Conservation (phyloP, 176 grass and related monocot genomes). For the Dactylis glomerata region DNA sequence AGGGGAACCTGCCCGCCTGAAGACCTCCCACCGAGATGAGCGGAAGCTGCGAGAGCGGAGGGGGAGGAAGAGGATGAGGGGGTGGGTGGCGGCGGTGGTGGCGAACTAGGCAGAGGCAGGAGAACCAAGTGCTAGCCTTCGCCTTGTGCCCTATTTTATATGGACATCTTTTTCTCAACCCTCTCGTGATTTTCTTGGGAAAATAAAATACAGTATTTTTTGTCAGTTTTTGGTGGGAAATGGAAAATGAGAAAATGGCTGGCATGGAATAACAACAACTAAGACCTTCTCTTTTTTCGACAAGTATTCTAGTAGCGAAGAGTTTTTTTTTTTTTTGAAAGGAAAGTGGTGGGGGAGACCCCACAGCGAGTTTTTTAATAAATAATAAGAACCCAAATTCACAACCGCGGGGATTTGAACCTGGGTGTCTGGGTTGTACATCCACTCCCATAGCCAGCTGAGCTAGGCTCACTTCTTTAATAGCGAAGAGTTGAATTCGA, state of each 20-base stretch:
- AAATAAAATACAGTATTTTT: background rate
- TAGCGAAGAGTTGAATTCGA: background rate
- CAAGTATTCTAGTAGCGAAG: background rate
- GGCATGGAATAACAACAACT: background rate
- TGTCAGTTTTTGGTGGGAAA: background rate
- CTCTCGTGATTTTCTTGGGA: background rate
- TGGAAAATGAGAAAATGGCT: background rate
- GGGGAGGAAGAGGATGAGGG: background rate
- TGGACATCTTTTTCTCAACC: background rate
- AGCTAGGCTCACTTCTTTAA: no score
- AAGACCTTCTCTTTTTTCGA: background rate
- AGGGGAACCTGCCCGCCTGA: slow-evolving; percentile 8
- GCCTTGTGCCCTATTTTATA: slow-evolving; percentile 20
- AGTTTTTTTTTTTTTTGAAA: no score
- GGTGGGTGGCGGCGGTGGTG: background rate
- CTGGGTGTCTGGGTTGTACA: no score
- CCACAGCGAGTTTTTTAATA: no score
- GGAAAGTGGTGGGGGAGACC: no score
- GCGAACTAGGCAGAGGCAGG: background rate
- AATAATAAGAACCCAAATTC: no score
- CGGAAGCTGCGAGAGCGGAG: background rate
- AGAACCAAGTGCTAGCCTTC: background rate
- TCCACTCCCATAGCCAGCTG: no score
- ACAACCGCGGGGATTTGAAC: no score
- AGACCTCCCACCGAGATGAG: slow-evolving; percentile 3